Evolutionary conservation across 305 asterid genomes (phyloP).

Genomic region (Fraxinus sp.): DNA sequence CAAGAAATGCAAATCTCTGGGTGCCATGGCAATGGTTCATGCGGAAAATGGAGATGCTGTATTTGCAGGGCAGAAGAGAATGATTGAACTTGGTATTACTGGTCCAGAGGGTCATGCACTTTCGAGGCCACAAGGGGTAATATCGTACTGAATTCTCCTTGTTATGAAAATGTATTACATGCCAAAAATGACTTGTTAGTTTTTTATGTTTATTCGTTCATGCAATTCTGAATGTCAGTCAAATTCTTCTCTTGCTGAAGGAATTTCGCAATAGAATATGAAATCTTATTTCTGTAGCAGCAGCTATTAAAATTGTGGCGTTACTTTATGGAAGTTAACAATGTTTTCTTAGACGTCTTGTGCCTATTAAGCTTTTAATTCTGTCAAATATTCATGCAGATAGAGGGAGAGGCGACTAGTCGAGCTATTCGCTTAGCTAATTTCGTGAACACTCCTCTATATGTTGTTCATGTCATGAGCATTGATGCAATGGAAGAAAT

Average conservation of each 20-base stretch:
- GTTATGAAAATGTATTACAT: slow-evolving; percentile 10
- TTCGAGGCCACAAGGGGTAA: slow-evolving; percentile 91
- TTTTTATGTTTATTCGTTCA: not conserved
- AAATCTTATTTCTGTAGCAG: not conserved
- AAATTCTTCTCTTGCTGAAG: not conserved
- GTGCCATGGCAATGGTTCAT: slow-evolving; percentile 97
- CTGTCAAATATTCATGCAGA: slow-evolving; percentile 45
- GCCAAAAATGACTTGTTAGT: not conserved
- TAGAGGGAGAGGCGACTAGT: slow-evolving; percentile 94
- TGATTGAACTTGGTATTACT: slow-evolving; percentile 86
- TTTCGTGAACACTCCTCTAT: slow-evolving; percentile 87
- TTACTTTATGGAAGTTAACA: slow-evolving; percentile 15
- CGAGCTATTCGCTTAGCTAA: slow-evolving; percentile 93
- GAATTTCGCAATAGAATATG: not conserved
- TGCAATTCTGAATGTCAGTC: not conserved
- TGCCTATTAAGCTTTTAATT: slow-evolving; percentile 22
- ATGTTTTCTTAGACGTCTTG: not conserved
- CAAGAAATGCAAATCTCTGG: slow-evolving; percentile 91
- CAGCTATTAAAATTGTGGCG: not conserved
- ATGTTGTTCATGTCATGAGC: slow-evolving; percentile 98
- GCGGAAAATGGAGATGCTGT: slow-evolving; percentile 99
- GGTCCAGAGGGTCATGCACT: slow-evolving; percentile 99
- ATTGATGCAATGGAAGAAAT: slow-evolving; percentile 97
- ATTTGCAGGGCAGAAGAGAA: slow-evolving; percentile 85
- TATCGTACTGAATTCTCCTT: slow-evolving; percentile 10